phyloP scores from a whole-genome alignment of 345 rosid species.

The Acer yangbiense region DNA sequence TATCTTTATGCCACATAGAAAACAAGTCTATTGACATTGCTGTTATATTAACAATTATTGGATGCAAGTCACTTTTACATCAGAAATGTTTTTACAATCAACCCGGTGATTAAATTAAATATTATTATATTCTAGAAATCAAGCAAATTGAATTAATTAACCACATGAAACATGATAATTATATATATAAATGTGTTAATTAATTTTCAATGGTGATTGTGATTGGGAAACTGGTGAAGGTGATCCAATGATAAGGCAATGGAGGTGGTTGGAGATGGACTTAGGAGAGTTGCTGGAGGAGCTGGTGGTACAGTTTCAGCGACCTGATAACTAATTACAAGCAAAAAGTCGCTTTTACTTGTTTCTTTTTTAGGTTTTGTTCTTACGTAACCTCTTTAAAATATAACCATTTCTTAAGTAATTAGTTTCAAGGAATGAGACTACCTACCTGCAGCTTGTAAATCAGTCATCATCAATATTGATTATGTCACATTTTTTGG shows the following conservation, averaged over 20 bases:
- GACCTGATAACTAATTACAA: conserved; percentile 78
- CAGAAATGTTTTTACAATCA: too few relatives aligned
- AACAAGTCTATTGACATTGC: too few relatives aligned
- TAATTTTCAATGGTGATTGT: conserved; percentile 16
- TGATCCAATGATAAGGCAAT: background rate
- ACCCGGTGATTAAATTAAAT: too few relatives aligned
- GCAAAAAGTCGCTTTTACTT: conserved; percentile 80
- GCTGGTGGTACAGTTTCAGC: conserved; percentile 35
- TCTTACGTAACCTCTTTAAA: conserved; percentile 37
- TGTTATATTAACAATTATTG: too few relatives aligned
- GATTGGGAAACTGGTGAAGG: background rate
- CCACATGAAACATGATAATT: conserved; percentile 8
- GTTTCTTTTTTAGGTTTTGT: conserved; percentile 22
- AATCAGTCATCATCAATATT: background rate
- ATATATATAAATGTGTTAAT: too few relatives aligned
- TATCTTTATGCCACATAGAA: too few relatives aligned
- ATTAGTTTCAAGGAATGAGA: conserved; percentile 33
- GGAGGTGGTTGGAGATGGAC: conserved; percentile 28
- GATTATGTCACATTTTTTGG: background rate
- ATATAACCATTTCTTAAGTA: conserved; percentile 24
- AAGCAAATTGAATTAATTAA: background rate
- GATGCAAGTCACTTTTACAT: too few relatives aligned
- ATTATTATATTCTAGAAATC: too few relatives aligned
- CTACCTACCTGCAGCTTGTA: conserved; percentile 23
- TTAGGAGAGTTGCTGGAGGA: background rate